Percentiles rank a stretch among this genome's conserved stretches.
Conservation (phyloP, 257 asterid species). For the Agastache rugosa region DNA sequence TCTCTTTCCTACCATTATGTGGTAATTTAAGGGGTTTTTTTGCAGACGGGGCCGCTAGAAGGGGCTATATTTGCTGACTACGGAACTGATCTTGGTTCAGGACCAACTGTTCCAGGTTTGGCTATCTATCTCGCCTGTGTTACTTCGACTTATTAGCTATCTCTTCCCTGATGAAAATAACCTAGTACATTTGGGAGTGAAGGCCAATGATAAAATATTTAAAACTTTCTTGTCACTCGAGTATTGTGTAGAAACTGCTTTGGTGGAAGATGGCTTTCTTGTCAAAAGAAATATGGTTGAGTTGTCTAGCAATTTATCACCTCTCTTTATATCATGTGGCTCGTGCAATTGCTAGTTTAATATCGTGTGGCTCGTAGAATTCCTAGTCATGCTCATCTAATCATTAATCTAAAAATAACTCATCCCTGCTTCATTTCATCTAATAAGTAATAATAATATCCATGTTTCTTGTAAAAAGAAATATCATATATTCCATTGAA, state of each 20-base stretch:
- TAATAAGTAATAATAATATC: background rate
- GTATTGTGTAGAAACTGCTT: background rate
- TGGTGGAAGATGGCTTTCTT: background rate
- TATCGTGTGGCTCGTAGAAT: background rate
- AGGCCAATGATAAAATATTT: conserved; percentile 14
- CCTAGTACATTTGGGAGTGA: background rate
- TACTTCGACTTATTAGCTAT: background rate
- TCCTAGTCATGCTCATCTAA: background rate
- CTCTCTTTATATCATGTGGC: background rate
- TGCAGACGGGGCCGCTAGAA: conserved; percentile 82
- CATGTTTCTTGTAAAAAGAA: background rate
- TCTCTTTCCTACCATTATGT: background rate
- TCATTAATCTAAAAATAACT: background rate
- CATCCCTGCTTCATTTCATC: background rate
- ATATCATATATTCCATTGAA: background rate
- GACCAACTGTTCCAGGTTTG: conserved; percentile 79
- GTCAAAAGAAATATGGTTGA: background rate
- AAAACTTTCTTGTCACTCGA: background rate
- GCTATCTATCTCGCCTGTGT: background rate
- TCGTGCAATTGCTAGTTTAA: background rate
- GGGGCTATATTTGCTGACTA: conserved; percentile 94
- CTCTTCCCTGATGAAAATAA: background rate
- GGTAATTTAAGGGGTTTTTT: conserved; percentile 30
- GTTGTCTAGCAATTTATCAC: background rate
- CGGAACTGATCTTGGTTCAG: conserved; percentile 98